Evolutionary conservation across 164 flowering plant genomes (phyloP), one percentile per base, ranked within the genome.

Genomic region (Taxillus chinensis): DNA sequence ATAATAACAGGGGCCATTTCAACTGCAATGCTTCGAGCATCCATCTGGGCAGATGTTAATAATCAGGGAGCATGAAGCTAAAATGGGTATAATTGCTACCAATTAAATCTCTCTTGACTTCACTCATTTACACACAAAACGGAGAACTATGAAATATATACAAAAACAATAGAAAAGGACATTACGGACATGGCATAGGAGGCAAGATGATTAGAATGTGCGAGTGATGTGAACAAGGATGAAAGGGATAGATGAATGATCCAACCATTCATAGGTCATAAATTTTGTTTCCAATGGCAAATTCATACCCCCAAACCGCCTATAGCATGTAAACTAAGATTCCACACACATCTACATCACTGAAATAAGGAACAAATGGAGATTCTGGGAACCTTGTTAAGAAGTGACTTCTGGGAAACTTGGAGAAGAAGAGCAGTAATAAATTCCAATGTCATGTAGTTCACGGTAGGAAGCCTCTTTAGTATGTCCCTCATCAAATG

Each of bases 1-100:
- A 89, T 85, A 57, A 91, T 79, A 60, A 85, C 74, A 57, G 98
- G 96, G 41, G 95, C 87, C 78, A 89, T 74, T 70, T 89, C 98
- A 86, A 78, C 66, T n/a, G 98, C 83, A 50, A 92, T 86, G 75
- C 82, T 83, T 62, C 74, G 79, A 42, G 87, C 77, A 78, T 89
- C 95, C 98, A 92, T 92, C 98, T 92, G 79, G 56, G 64, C 50
- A 14, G 27, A 64, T 37, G 54, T 59, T 11, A 61, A 62, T 57
- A 58, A n/a, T 37, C 55, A 46, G 14, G 17, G 10, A 65, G 15
- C 50, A 64, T 51, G 17, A n/a, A 49, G 52, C 10, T 49, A 49
- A 4, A 4, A 4, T 49, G 52, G 2, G 46, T 6, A 6, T 6
- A 9, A 6, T 43, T 43, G 46, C 7, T 6, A 9, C 46, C 7